Base-by-base conservation (phyloP, 192 early-diverging fungal genomes). In the Chytriomyces sp. region DNA sequence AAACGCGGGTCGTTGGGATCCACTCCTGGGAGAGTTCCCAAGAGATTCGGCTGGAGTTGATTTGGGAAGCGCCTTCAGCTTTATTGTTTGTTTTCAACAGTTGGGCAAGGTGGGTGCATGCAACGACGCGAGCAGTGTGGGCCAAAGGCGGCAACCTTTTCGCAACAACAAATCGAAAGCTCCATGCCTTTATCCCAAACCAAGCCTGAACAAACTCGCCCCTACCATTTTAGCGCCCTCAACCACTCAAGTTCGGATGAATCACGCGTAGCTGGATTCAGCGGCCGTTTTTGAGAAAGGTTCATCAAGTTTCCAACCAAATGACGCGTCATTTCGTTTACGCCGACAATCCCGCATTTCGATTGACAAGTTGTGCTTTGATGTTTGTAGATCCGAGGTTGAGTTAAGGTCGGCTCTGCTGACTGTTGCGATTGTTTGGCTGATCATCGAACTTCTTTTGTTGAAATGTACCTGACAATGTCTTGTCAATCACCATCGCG, bases 1-100 rank as follows among this genome's bases (percentile, higher is more conserved):
- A 97, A 83, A 59, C 91, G 90, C 28, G 93, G 94, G 81, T 96
- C 95, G 65, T 91, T 89, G 6, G 92, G 82, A 79, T 97, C 91
- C 9, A 98, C 93, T 46, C 96, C 95, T 16, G 95, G 93, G 50
- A 98, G 88, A n/a, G 90, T 88, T 10, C 91, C 91, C 4, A 97
- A 80, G 8, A 96, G 89, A 16, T 7, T 35, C 47, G 48, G 53
- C 16, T 13, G 13, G 53, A 13, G 20, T 57, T 13, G 35, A 4
- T 35, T 35, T 35, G 35, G 24, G 13, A n/a, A 1, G 24, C 44
- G 10, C 18, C 20, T 7, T 48, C 45, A 8, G 23, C 13, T 16
- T 16, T 72, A 9, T 18, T 28, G 53, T 57, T 59, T 5, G 23
- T 20, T 44, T 13, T 18, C 18, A 1, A 26, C 2, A 20, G 26